Evolutionary conservation across 208 protist species (phyloP).

Genomic region (Trypanosoma scelopori): DNA sequence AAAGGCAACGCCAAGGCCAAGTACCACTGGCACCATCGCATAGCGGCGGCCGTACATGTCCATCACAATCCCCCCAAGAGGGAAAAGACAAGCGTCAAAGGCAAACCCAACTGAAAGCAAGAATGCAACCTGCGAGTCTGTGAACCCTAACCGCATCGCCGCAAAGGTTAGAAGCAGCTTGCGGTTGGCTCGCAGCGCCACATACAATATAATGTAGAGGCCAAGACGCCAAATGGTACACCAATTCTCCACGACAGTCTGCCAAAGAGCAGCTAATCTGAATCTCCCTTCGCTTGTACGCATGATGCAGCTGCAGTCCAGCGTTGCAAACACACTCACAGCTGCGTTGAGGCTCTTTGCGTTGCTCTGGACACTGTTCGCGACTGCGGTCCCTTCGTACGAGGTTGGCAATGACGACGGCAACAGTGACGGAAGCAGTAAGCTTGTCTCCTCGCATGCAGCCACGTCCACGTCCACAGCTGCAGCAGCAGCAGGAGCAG

Average conservation of each 20-base stretch:
- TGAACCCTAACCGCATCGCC: slow-evolving; percentile 55
- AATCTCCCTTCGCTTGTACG: neutral
- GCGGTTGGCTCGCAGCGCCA: slow-evolving; percentile 66
- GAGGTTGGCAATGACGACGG: no score
- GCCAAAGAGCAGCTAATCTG: slow-evolving; percentile 28
- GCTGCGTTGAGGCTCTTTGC: no score
- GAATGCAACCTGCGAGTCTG: slow-evolving; percentile 69
- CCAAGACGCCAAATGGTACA: slow-evolving; percentile 73
- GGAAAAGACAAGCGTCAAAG: slow-evolving; percentile 58
- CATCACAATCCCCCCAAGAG: slow-evolving; percentile 77
- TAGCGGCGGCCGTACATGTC: slow-evolving; percentile 56
- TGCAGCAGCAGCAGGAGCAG: no score
- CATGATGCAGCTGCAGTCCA: no score
- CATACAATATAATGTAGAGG: slow-evolving; percentile 67
- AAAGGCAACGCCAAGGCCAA: slow-evolving; percentile 60
- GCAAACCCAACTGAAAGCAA: slow-evolving; percentile 68
- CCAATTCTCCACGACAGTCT: slow-evolving; percentile 58
- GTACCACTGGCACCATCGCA: slow-evolving; percentile 54
- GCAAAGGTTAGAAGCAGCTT: slow-evolving; percentile 83
- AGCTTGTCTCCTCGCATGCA: no score
- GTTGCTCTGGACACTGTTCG: no score
- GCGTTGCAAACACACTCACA: no score
- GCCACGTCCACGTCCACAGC: no score
- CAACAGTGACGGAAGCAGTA: no score
- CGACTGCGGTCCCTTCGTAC: neutral